Evolutionary conservation across 208 protist species (phyloP), one percentile per base, ranked within the genome.

Genomic region (Crithidia bombi): DNA sequence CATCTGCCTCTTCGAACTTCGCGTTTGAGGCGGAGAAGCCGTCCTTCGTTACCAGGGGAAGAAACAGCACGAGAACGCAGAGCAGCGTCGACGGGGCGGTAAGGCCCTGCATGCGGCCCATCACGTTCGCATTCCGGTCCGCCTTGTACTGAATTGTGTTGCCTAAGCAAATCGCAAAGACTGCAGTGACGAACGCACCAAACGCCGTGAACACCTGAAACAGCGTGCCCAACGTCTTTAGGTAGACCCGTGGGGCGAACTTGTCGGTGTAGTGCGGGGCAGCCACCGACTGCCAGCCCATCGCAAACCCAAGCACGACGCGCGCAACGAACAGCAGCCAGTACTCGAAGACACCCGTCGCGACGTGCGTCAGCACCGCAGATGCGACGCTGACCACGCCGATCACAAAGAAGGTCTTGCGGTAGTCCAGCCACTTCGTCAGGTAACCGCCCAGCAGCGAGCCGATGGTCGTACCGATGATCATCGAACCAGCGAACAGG

Each of bases 401-500:
- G 32, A 75, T 65, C 47, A 86, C 30, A 9, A 83, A 32, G 73
- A 90, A 86, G 32, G 76, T 77, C 26, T 65, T 59, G 25, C 79
- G 76, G 65, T 73, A 75, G 52, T 84, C 78, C 32, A 79, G 56
- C 50, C 52, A 56, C 47, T 82, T 78, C 35, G 74, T 65, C 28
- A 86, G 69, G 62, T 61, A 28, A 5, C 76, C 81, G 33, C 68
- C 65, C 23, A 73, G 32, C 14, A 90, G 58, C 3, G 87, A 75
- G 33, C 84, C 84, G 38, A 87, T 23, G 56, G 73, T 81, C n/a
- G 65, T 47, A 26, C 83, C 87, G n/a, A 92, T 67, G 50, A 89
- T 88, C 83, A 92, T 82, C 2, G 81, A 65, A 19, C 75, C 73
- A 21, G 82, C 79, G 41, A 92, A 87, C 33, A 88, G 57, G 28